Evolutionary conservation across 106 monocot genomes (phyloP), one percentile per base, ranked within the genome.

Genomic region (Phalaenopsis equestris): DNA sequence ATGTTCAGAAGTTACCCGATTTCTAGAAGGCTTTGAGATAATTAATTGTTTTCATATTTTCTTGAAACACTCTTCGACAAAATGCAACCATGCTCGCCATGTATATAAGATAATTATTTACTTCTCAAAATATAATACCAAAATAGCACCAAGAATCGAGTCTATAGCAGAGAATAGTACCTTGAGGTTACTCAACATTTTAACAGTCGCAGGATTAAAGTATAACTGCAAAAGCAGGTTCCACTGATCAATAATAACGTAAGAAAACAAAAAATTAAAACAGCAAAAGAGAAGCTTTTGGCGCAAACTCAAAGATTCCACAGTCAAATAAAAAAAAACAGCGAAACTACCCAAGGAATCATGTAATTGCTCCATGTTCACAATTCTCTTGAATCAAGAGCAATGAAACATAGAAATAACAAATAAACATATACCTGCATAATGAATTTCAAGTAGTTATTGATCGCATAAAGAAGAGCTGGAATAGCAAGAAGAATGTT

Each of bases 151-250:
- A 74, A 74, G 6, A 45, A 74, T 74, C 39, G 56, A 72, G 81
- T 81, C 41, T 58, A 48, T 39, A 10, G 46, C 1, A 67, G 16
- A 81, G 17, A 52, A 77, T n/a, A 81, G 45, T 89, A 92, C 92
- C 89, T 92, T 92, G 82, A 92, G 73, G 82, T 92, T 92, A 81
- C 92, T 89, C 80, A 92, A 85, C 92, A 92, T 92, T 87, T 92
- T 92, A 67, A 92, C 92, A 78, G 92, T 92, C 58, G 92, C 84
- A 72, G 92, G 92, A 86, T 87, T 90, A 82, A 92, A 92, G 73
- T 92, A 92, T 84, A 92, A 83, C 92, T 92, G 89, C 84, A 89
- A 36, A 52, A 55, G 68, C 2, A 21, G 24, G 5, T 74, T 24
- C 49, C 49, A 30, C 24, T 6, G 21, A 49, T 76, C 49, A 76